These are phyloP conservation scores for Rhizoclosmatium globosum DNA, from an alignment of 192 early-diverging fungal species.

Conservation along the genomic window DNA sequence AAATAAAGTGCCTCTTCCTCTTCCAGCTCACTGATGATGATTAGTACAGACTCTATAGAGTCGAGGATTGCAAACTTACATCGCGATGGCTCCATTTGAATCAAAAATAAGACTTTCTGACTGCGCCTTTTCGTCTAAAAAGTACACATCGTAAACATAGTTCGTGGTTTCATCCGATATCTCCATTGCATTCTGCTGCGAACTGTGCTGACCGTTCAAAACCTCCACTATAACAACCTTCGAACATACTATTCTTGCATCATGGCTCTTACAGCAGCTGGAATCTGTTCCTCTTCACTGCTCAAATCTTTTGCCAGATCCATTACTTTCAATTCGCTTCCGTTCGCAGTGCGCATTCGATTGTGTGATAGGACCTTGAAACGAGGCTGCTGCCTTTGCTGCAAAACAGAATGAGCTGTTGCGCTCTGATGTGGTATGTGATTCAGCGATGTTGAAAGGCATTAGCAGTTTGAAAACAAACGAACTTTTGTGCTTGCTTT, in stretches of 20 bases:
- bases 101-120: background rate
- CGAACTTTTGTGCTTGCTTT: background rate
- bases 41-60: background rate
- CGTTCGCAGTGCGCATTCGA: conserved; percentile 8
- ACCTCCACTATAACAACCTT: background rate
- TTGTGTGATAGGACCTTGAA: conserved; percentile 30
- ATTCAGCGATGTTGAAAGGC: background rate
- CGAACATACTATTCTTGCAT: conserved; percentile 16
- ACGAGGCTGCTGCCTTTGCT: background rate
- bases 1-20: conserved; percentile 15
- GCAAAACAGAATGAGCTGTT: background rate
- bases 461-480: background rate
- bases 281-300: background rate
- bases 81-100: background rate
- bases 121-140: background rate
- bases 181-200: conserved; percentile 1
- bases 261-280: conserved; percentile 14
- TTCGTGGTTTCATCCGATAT: background rate
- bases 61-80: conserved; percentile 4
- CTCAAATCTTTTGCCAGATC: background rate
- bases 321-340: conserved; percentile 19
- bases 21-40: conserved; percentile 16
- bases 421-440: background rate
- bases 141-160: conserved; percentile 25
- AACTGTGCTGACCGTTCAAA: background rate